Percentiles rank a stretch among this genome's conserved stretches.
These are phyloP conservation scores for Phytophthora melonis DNA, from an alignment of 352 stramenopile species.

Conservation along the genomic window DNA sequence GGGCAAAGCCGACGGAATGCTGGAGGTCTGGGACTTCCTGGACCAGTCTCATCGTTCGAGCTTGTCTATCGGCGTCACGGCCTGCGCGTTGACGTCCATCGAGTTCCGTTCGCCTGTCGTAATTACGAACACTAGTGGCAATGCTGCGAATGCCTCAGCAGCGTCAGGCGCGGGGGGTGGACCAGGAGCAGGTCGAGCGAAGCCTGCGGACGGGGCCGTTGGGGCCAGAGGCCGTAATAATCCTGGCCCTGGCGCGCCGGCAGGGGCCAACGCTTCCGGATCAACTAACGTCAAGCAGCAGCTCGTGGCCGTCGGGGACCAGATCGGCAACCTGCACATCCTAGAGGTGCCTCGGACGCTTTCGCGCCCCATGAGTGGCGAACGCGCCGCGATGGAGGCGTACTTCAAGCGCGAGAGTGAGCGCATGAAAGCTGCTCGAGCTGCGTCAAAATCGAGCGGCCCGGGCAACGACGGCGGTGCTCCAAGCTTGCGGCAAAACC, in stretches of 20 bases:
- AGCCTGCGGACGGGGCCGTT: constrained; percentile 19
- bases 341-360: constrained; percentile 92
- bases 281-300: constrained; percentile 82
- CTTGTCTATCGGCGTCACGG: constrained; percentile 82
- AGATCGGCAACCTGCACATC: constrained; percentile 94
- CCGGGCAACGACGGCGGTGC: constrained; percentile 21
- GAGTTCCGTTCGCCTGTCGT: constrained; percentile 67
- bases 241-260: constrained; percentile 15
- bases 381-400: constrained; percentile 82
- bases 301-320: constrained; percentile 91
- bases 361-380: constrained; percentile 80
- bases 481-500: constrained; percentile 33
- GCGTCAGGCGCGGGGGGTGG: constrained; percentile 12
- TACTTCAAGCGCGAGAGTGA: constrained; percentile 93
- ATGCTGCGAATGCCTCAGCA: constrained; percentile 16
- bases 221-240: constrained; percentile 33
- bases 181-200: constrained; percentile 25
- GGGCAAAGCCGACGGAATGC: constrained; percentile 88
- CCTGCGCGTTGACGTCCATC: constrained; percentile 89
- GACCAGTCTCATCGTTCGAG: constrained; percentile 91
- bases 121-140: constrained; percentile 26
- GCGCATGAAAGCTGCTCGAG: constrained; percentile 58
- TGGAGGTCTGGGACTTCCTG: constrained; percentile 95
- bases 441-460: constrained; percentile 18
- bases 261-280: constrained; percentile 13